A percentile compares a stretch with the other conserved stretches of the same genome.
Evolutionary conservation across 371 early-diverging fungal species (phyloP).

Genomic region (Apophysomyces elegans): DNA sequence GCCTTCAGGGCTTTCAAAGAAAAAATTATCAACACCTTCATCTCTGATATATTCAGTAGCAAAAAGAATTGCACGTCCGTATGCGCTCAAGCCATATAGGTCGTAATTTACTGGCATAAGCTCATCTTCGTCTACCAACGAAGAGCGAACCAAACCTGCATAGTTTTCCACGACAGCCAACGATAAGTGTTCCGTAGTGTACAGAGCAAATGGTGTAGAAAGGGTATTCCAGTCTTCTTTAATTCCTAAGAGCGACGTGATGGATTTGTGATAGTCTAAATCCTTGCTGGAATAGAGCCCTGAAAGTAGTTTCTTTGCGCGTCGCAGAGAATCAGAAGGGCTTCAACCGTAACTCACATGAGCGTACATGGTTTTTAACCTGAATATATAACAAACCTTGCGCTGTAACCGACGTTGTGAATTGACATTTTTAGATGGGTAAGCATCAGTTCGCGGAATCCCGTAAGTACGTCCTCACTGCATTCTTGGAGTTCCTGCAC

Average conservation of each 20-base stretch:
- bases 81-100: slow-evolving; percentile 58
- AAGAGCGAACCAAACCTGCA: slow-evolving; percentile 22
- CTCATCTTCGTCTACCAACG: slow-evolving; percentile 39
- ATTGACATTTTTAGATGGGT: slow-evolving; percentile 49
- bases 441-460: slow-evolving; percentile 27
- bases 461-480: slow-evolving; percentile 2
- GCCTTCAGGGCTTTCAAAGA: slow-evolving; percentile 17
- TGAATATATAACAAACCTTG: slow-evolving; percentile 37
- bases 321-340: slow-evolving; percentile 32
- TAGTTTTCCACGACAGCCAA: slow-evolving; percentile 26
- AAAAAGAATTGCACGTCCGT: slow-evolving; percentile 55
- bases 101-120: slow-evolving; percentile 48
- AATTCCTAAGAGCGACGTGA: slow-evolving; percentile 22
- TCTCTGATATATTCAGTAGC: slow-evolving; percentile 44
- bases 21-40: slow-evolving; percentile 35
- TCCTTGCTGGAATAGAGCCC: slow-evolving; percentile 9
- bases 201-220: slow-evolving; percentile 19
- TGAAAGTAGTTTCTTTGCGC: slow-evolving; percentile 21
- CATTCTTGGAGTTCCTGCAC: slow-evolving; percentile 11
- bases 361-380: background rate
- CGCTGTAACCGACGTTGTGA: slow-evolving; percentile 42
- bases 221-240: slow-evolving; percentile 30
- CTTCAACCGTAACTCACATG: slow-evolving; percentile 13
- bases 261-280: slow-evolving; percentile 9
- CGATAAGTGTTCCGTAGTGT: slow-evolving; percentile 25